These are phyloP conservation scores for Mucor mucedo DNA, from an alignment of 371 early-diverging fungal species.

Conservation along the genomic window DNA sequence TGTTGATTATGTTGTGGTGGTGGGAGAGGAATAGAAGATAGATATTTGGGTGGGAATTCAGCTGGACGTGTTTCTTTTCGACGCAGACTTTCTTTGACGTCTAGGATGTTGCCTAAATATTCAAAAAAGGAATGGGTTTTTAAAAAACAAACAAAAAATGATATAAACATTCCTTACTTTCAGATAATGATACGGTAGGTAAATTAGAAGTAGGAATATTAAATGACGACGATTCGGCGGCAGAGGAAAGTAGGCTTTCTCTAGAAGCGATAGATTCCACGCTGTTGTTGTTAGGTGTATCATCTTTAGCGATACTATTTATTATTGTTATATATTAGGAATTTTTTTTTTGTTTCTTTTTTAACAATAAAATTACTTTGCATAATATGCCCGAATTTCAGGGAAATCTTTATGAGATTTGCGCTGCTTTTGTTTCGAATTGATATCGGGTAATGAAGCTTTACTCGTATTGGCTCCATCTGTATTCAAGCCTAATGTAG, in stretches of 20 bases:
- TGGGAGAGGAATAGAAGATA: conserved; percentile 8
- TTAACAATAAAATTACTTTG: conserved; percentile 33
- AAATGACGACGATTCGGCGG: not conserved
- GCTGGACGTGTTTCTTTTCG: not conserved
- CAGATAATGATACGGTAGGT: not conserved
- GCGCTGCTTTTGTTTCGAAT: conserved; percentile 5
- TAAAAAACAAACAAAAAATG: not conserved
- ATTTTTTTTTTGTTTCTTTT: not conserved
- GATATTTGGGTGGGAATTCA: conserved; percentile 16
- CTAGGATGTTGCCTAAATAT: conserved; percentile 4
- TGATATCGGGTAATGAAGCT: not conserved
- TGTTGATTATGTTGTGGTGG: not conserved
- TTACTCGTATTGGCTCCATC: conserved; percentile 4
- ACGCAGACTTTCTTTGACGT: not conserved
- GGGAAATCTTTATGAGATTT: conserved; percentile 31
- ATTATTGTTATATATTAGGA: not conserved
- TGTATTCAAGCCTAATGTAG: conserved; percentile 1
- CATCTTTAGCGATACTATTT: conserved; percentile 3
- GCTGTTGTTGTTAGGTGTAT: not conserved
- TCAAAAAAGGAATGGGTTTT: not conserved
- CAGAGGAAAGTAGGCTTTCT: not conserved
- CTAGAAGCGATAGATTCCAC: conserved; percentile 3
- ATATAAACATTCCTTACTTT: conserved; percentile 12
- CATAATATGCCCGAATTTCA: conserved; percentile 51
- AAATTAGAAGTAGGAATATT: conserved; percentile 2